A percentile compares a stretch with the other conserved stretches of the same genome.
Evolutionary conservation across 345 rosid genomes (phyloP).

Genomic region (Draba incana): DNA sequence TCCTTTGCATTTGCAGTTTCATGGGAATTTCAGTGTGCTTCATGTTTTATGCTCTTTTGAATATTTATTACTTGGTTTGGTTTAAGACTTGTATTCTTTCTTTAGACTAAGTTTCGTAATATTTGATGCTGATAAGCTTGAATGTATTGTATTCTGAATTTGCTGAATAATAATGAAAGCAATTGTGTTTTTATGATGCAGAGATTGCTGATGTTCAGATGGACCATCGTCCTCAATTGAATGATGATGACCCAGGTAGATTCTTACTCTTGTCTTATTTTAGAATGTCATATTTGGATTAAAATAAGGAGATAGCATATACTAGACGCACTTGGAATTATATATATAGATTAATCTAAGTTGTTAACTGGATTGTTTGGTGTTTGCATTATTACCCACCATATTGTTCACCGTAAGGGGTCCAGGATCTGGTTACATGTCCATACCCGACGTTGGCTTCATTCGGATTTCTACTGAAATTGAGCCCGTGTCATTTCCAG

Average conservation of each 20-base stretch:
- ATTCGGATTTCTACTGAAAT: slow-evolving; percentile 15
- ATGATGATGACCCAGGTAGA: slow-evolving; percentile 9
- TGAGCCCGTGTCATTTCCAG: not conserved
- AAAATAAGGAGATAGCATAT: too few relatives aligned
- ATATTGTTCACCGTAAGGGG: slow-evolving; percentile 18
- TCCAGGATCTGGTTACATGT: slow-evolving; percentile 23
- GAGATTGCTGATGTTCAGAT: slow-evolving; percentile 25
- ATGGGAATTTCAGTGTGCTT: not conserved
- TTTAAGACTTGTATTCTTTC: not conserved
- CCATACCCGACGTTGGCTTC: slow-evolving; percentile 22
- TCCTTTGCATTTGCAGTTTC: too few relatives aligned
- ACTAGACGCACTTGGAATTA: not conserved
- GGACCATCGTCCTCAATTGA: slow-evolving; percentile 36
- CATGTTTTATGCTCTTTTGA: not conserved
- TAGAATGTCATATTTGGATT: too few relatives aligned
- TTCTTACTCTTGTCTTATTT: not conserved
- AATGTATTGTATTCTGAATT: too few relatives aligned
- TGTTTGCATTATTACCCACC: slow-evolving; percentile 11
- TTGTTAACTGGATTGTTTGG: not conserved
- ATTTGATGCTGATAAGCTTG: too few relatives aligned
- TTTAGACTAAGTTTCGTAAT: too few relatives aligned
- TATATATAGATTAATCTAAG: too few relatives aligned
- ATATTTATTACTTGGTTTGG: not conserved
- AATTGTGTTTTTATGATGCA: slow-evolving; percentile 9
- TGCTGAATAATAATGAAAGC: too few relatives aligned